A percentile compares a stretch with the other conserved stretches of the same genome.
These are phyloP conservation scores for Candida loeiensis DNA, from an alignment of 805 yeast species.

Conservation along the genomic window DNA sequence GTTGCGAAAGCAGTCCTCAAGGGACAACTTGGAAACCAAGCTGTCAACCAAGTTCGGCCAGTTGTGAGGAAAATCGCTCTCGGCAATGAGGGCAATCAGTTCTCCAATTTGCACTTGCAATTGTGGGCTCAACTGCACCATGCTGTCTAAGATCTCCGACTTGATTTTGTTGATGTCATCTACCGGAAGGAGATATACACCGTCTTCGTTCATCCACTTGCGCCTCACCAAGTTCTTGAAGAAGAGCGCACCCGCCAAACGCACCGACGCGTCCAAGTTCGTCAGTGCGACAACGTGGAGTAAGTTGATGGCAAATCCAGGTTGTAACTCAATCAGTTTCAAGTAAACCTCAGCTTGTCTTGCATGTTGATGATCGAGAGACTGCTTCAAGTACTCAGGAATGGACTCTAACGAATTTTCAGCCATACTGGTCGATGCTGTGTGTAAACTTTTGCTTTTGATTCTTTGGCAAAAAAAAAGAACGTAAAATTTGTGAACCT, in stretches of 20 bases:
- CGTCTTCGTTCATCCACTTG: constrained; percentile 89
- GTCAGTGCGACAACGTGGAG: constrained; percentile 73
- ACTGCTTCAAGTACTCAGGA: constrained; percentile 54
- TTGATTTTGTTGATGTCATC: constrained; percentile 69
- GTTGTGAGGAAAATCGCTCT: constrained; percentile 87
- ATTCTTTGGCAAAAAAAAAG: neutral
- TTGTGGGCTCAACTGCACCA: constrained; percentile 76
- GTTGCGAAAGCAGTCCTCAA: constrained; percentile 66
- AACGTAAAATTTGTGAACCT: constrained; percentile 1
- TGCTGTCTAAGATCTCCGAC: constrained; percentile 72
- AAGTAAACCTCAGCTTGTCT: constrained; percentile 65
- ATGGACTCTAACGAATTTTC: constrained; percentile 28
- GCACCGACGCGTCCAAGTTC: constrained; percentile 49
- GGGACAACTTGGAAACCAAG: constrained; percentile 61
- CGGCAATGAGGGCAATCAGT: constrained; percentile 88
- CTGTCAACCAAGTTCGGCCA: constrained; percentile 81
- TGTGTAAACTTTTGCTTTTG: neutral
- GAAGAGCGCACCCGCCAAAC: constrained; percentile 86
- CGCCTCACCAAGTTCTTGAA: constrained; percentile 84
- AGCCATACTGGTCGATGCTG: constrained; percentile 5
- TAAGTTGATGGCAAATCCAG: constrained; percentile 74
- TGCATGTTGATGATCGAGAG: constrained; percentile 61
- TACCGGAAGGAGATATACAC: constrained; percentile 59
- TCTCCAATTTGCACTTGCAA: constrained; percentile 94
- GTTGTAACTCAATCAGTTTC: constrained; percentile 56